Evolutionary conservation across 176 grass and related monocot genomes (phyloP), one percentile per base, ranked within the genome.

Genomic region (Echinochloa phyllopogon): DNA sequence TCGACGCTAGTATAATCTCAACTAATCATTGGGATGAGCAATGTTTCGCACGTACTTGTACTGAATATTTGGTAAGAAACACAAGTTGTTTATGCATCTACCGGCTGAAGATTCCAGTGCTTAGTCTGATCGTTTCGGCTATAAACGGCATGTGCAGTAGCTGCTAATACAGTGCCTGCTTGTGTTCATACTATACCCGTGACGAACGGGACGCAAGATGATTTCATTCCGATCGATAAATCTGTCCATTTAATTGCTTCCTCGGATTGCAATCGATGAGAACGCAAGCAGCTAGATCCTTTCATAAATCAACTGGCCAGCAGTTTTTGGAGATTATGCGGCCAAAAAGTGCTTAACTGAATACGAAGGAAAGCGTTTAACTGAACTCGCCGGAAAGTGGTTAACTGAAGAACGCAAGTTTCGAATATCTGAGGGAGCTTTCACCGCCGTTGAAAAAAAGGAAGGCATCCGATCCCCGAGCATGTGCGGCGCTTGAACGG

Each of bases 401-500:
- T 33, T 42, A 81, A 52, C 68, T 38, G 74, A 83, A 62, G 67
- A 79, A 61, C 9, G 42, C 80, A 87, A 84, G 68, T 48, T 87
- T 90, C 17, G 80, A 84, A 87, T 91, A 43, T 52, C 66, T 5
- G 10, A 27, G 0, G 67, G 72, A 67, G 59, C 76, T 85, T 80
- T 85, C 83, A 37, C 42, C 16, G 60, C 23, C 77, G 72, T 77
- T 79, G 80, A 23, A 84, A 91, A 76, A 61, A 33, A n/a, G n/a
- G 6, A 74, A 0, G 41, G 88, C 74, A 77, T 77, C 83, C 17
- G 67, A 72, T 77, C 71, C 69, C 25, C 16, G 21, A 49, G 77
- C 79, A 86, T 78, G 85, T 82, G 77, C 58, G 39, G 48, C 68
- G 10, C 80, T 87, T 74, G 60, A 27, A 76, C 81, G 89, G 61